Percentiles rank a stretch among this genome's conserved stretches.
phyloP scores from a whole-genome alignment of 2,329 filamentous ascomycete genomes.

The Calonectria honghensis region DNA sequence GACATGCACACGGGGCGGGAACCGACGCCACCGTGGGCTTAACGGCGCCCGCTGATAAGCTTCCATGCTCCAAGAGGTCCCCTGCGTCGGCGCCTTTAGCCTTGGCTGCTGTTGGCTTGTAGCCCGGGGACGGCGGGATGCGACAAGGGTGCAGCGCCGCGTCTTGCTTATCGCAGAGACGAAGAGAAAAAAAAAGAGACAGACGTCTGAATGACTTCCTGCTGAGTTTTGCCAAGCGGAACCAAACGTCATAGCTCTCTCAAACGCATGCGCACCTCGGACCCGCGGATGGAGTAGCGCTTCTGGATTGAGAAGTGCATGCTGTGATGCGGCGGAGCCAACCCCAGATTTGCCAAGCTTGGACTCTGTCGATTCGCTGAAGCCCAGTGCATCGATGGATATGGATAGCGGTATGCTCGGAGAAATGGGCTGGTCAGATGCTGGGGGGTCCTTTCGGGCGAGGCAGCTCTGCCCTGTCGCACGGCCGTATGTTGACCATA shows the following conservation, averaged over 20 bases:
- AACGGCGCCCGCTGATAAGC: conserved; percentile 54
- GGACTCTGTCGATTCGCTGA: conserved; percentile 19
- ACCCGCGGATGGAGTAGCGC: conserved; percentile 19
- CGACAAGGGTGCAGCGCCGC: conserved; percentile 22
- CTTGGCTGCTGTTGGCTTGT: conserved; percentile 50
- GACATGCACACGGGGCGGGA: conserved; percentile 33
- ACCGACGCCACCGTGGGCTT: conserved; percentile 48
- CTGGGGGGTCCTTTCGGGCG: conserved; percentile 17
- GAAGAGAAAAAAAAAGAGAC: background rate
- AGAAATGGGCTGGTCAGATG: conserved; percentile 34
- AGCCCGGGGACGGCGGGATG: conserved; percentile 27
- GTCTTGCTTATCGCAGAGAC: conserved; percentile 28
- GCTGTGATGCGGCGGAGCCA: conserved; percentile 35
- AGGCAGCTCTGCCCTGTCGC: conserved; percentile 29
- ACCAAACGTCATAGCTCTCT: conserved; percentile 10
- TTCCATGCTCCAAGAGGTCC: conserved; percentile 47
- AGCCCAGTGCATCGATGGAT: background rate
- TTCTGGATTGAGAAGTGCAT: conserved; percentile 14
- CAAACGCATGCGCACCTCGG: background rate
- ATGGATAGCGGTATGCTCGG: conserved; percentile 14
- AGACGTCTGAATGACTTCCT: conserved; percentile 15
- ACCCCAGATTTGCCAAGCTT: conserved; percentile 38
- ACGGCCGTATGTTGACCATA: conserved; percentile 37
- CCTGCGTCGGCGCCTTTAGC: conserved; percentile 34
- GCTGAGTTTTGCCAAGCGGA: conserved; percentile 21